phyloP scores from a whole-genome alignment of 257 asterid genomes.

The Perilla frutescens region DNA sequence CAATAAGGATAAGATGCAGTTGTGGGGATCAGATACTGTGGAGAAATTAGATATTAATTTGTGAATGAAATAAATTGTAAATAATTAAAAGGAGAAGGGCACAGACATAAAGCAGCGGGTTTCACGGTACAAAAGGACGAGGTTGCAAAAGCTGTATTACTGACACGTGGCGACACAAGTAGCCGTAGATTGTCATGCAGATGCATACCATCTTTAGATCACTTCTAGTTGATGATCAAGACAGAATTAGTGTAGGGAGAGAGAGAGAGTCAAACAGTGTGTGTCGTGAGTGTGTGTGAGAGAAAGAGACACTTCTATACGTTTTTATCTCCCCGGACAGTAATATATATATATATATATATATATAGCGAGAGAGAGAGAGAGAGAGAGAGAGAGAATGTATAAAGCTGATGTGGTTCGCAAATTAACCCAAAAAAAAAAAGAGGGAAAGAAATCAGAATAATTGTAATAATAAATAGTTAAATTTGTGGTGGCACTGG shows the following conservation, averaged over 20 bases:
- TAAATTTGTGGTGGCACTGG: slow-evolving; percentile 37
- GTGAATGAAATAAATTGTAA: slow-evolving; percentile 13
- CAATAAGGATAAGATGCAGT: slow-evolving; percentile 13
- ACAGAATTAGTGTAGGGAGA: slow-evolving; percentile 18
- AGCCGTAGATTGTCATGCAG: slow-evolving; percentile 49
- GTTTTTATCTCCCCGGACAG: no score
- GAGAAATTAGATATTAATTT: slow-evolving; percentile 35
- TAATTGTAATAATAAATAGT: neutral
- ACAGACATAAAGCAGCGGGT: slow-evolving; percentile 83
- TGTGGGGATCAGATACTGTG: slow-evolving; percentile 27
- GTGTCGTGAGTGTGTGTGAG: no score
- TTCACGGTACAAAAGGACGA: slow-evolving; percentile 68
- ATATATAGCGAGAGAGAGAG: slow-evolving; percentile 23
- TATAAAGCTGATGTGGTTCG: neutral
- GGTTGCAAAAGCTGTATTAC: slow-evolving; percentile 54
- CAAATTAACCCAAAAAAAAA: neutral
- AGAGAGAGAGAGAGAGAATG: slow-evolving; percentile 23
- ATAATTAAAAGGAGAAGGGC: slow-evolving; percentile 36
- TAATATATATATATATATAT: neutral
- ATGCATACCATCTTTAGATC: slow-evolving; percentile 43
- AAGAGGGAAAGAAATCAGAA: neutral
- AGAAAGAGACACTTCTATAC: no score
- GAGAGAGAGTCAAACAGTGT: slow-evolving; percentile 4
- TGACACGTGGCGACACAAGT: slow-evolving; percentile 44
- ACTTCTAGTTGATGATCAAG: slow-evolving; percentile 33